Percentiles rank a stretch among this genome's conserved stretches.
These are phyloP conservation scores for Diddensiella caesifluorescens DNA, from an alignment of 805 yeast species.

Conservation along the genomic window DNA sequence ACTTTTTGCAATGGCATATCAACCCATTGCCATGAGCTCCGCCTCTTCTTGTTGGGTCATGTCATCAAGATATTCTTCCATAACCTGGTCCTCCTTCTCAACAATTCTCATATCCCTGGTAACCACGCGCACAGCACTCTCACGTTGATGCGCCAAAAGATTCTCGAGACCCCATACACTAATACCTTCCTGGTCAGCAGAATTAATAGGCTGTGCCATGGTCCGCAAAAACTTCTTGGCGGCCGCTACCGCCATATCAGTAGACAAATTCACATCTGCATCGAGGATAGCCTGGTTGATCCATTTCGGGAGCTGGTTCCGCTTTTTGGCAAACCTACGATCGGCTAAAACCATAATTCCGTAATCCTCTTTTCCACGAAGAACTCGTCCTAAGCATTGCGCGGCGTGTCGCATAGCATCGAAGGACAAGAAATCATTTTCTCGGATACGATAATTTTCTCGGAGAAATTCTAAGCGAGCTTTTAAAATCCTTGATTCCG, in stretches of 20 bases:
- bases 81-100: neutral
- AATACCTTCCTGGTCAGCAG: constrained; percentile 87
- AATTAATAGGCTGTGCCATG: constrained; percentile 89
- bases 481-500: constrained; percentile 91
- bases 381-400: constrained; percentile 93
- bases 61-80: constrained; percentile 6
- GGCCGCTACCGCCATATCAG: constrained; percentile 95
- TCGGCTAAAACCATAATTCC: constrained; percentile 99
- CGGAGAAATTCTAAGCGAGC: constrained; percentile 91
- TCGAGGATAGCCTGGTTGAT: constrained; percentile 88
- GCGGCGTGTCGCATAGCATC: constrained; percentile 99
- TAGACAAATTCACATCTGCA: constrained; percentile 85
- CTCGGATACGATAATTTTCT: constrained; percentile 88
- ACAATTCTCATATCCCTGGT: neutral
- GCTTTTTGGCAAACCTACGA: constrained; percentile 80
- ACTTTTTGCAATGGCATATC: neutral
- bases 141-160: constrained; percentile 8
- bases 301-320: constrained; percentile 92
- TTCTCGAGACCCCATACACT: constrained; percentile 79
- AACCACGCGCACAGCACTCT: too few species aligned
- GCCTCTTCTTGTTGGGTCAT: constrained; percentile 8
- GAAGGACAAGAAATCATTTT: constrained; percentile 90
- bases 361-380: constrained; percentile 97
- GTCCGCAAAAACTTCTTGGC: constrained; percentile 89
- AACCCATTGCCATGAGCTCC: constrained; percentile 3